Evolutionary conservation across 768 basidiomycete genomes (phyloP).

Genomic region (Lactifluus subvellereus): DNA sequence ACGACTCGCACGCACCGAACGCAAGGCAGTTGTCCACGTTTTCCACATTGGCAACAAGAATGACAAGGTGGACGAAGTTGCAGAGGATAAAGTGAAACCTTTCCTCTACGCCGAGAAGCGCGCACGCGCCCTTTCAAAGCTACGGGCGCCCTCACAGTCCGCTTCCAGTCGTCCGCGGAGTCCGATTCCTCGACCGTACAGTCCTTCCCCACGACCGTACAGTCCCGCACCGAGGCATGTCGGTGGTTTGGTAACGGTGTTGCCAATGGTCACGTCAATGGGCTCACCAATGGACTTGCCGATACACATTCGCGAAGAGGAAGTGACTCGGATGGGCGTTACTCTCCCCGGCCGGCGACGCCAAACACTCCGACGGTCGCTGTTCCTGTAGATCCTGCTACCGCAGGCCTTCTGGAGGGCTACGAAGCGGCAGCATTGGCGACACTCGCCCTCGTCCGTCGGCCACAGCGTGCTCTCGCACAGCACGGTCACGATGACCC

Average conservation of each 20-base stretch:
- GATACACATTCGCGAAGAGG: conserved; percentile 32
- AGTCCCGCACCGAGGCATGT: conserved; percentile 15
- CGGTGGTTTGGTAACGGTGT: conserved; percentile 26
- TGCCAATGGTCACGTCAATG: conserved; percentile 10
- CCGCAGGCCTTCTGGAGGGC: conserved; percentile 39
- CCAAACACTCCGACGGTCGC: conserved; percentile 19
- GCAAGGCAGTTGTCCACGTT: conserved; percentile 75
- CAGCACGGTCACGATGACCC: conserved; percentile 50
- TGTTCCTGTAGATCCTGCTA: conserved; percentile 25
- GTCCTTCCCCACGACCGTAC: background rate
- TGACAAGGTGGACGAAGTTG: conserved; percentile 43
- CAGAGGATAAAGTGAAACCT: conserved; percentile 51
- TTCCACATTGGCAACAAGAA: conserved; percentile 50
- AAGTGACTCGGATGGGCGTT: conserved; percentile 28
- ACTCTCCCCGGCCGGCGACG: conserved; percentile 22
- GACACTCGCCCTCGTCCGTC: conserved; percentile 54
- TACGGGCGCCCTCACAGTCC: conserved; percentile 1
- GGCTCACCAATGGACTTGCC: conserved; percentile 29
- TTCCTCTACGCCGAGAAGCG: conserved; percentile 51
- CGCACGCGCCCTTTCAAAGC: conserved; percentile 25
- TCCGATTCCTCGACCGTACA: conserved; percentile 6
- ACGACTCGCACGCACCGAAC: conserved; percentile 62
- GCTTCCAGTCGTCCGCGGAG: background rate
- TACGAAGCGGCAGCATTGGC: conserved; percentile 68
- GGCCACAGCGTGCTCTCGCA: conserved; percentile 52